Conservation (phyloP, 805 yeast genomes). For the Wickerhamiella shivajii region DNA sequence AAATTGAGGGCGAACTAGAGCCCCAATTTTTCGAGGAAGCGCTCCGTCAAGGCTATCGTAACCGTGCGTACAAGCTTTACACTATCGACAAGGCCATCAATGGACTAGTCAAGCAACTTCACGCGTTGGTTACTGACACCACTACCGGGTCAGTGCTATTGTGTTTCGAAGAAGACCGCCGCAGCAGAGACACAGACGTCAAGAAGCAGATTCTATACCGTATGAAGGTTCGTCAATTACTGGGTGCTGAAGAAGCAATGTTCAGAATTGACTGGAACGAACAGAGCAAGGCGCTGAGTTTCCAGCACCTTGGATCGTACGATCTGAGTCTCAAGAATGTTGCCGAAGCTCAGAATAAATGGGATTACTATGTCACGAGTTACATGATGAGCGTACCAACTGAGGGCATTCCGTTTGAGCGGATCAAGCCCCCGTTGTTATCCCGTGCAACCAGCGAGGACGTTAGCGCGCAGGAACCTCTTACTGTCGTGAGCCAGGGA, state of each 20-base stretch:
- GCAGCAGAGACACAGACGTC: slow-evolving; percentile 48
- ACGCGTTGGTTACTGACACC: slow-evolving; percentile 62
- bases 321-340: slow-evolving; percentile 72
- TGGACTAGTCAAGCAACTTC: slow-evolving; percentile 71
- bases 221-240: slow-evolving; percentile 66
- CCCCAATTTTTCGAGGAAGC: slow-evolving; percentile 93
- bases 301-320: slow-evolving; percentile 76
- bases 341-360: slow-evolving; percentile 57
- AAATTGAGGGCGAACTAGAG: slow-evolving; percentile 82
- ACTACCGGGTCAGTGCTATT: slow-evolving; percentile 68
- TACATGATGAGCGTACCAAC: slow-evolving; percentile 93
- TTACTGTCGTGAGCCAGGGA: slow-evolving; percentile 51
- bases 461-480: slow-evolving; percentile 17
- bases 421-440: slow-evolving; percentile 65
- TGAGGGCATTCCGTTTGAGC: slow-evolving; percentile 76
- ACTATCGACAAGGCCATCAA: slow-evolving; percentile 89
- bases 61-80: slow-evolving; percentile 82
- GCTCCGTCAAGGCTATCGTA: slow-evolving; percentile 84
- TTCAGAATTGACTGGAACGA: slow-evolving; percentile 69
- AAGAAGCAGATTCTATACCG: slow-evolving; percentile 83
- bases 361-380: slow-evolving; percentile 89
- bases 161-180: slow-evolving; percentile 71
- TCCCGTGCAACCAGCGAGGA: slow-evolving; percentile 29
- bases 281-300: slow-evolving; percentile 35
- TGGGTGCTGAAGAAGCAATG: slow-evolving; percentile 83